These are phyloP conservation scores for Helminthosporium solani DNA, from an alignment of 2,329 filamentous ascomycete genomes.

Conservation along the genomic window DNA sequence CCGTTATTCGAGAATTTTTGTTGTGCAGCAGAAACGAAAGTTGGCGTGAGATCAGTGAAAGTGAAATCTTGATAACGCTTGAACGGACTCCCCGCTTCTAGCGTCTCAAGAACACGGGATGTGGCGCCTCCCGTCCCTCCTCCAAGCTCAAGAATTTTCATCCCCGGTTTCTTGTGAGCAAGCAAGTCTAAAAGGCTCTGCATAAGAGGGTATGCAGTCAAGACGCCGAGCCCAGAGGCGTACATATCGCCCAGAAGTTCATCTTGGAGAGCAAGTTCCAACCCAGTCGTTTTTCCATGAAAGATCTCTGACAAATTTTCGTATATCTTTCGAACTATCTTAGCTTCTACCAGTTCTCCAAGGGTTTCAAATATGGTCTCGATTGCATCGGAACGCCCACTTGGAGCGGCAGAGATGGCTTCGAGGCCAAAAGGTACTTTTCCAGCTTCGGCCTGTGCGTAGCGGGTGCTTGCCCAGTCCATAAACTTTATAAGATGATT, in stretches of 20 bases:
- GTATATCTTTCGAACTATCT: conserved; percentile 14
- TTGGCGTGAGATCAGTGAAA: conserved; percentile 17
- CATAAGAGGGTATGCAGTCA: conserved; percentile 14
- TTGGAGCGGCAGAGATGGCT: conserved; percentile 1
- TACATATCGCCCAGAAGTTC: conserved; percentile 13
- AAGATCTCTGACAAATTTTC: conserved; percentile 17
- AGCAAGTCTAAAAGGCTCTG: conserved; percentile 35
- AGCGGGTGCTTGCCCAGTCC: no score
- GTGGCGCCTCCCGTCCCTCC: conserved; percentile 1
- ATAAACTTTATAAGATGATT: no score
- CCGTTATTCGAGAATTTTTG: not conserved
- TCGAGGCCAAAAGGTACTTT: no score
- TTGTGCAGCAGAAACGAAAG: conserved; percentile 8
- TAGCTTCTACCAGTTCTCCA: conserved; percentile 13
- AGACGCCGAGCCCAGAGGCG: conserved; percentile 8
- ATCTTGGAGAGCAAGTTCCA: conserved; percentile 12
- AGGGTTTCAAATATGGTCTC: conserved; percentile 9
- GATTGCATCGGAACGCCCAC: no score
- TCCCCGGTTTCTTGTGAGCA: conserved; percentile 38
- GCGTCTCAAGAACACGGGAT: not conserved
- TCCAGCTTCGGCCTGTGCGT: no score
- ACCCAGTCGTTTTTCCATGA: conserved; percentile 3
- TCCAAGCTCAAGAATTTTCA: conserved; percentile 21
- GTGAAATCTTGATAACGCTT: conserved; percentile 16
- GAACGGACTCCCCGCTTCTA: not conserved